Evolutionary conservation across 768 basidiomycete genomes (phyloP).

Genomic region (Hirschioporus abietinus): DNA sequence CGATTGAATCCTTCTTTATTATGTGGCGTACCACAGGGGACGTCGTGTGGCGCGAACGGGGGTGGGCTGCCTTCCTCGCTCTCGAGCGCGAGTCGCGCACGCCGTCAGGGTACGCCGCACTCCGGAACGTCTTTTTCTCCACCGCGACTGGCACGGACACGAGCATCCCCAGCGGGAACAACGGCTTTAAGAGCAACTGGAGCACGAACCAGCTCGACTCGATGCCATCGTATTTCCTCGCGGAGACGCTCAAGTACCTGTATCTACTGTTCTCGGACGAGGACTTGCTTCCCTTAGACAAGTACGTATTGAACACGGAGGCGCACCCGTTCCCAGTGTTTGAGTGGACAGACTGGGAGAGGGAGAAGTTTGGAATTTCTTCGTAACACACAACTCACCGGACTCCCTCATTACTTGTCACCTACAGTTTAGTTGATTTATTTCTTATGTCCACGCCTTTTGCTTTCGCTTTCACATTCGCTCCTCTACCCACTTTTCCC

Average conservation of each 20-base stretch:
- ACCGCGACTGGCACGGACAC: conserved; percentile 3
- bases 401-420: neutral
- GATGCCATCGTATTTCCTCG: conserved; percentile 37
- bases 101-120: conserved; percentile 53
- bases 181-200: neutral
- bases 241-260: conserved; percentile 67
- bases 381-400: neutral
- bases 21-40: conserved; percentile 70
- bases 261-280: conserved; percentile 62
- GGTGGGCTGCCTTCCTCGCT: conserved; percentile 66
- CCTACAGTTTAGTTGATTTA: neutral
- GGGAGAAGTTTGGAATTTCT: conserved; percentile 33
- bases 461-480: neutral
- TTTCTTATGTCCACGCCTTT: neutral
- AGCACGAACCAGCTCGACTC: conserved; percentile 20
- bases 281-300: conserved; percentile 46
- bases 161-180: conserved; percentile 3
- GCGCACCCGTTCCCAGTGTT: conserved; percentile 78
- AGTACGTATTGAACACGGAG: conserved; percentile 46
- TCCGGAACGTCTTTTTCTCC: conserved; percentile 41
- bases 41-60: conserved; percentile 61
- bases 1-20: conserved; percentile 67
- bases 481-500: neutral
- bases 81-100: conserved; percentile 58
- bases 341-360: conserved; percentile 53